Evolutionary conservation across 176 grass and related monocot genomes (phyloP), one percentile per base, ranked within the genome.

Genomic region (Tillandsia leiboldiana): DNA sequence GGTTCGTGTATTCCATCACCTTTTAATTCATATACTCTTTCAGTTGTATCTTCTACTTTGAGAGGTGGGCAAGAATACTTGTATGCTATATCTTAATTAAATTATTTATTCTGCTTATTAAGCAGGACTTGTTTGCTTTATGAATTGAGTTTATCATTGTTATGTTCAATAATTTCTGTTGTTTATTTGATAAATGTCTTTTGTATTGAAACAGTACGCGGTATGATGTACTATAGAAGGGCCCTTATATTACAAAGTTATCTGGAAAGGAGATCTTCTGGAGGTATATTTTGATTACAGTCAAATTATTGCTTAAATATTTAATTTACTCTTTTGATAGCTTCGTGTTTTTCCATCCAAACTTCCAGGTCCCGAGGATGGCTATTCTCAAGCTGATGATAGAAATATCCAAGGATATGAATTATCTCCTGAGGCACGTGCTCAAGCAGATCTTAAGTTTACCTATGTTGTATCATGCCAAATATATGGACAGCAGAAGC

Each of bases 201-300:
- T 72, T 77, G 65, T 72, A 15, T 59, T 81, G 50, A 72, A 63
- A 52, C 77, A 97, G 93, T 97, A 13, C 86, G 93, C 51, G 93
- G 93, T 67, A 97, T 97, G 93, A 97, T 97, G 93, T 97, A 97
- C 77, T 97, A 97, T 57, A 84, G 93, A 87, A 85, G 93, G 75
- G 93, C 93, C 26, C 77, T 97, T 72, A 75, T 97, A 75, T 81
- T 97, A 61, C 93, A 97, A 89, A 97, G 93, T 81, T 97, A 85
- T 75, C 73, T 97, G 58, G 93, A 97, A 77, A 97, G 79, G 61
- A 80, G 86, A 81, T 87, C 77, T 81, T 74, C 81, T 72, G 89
- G 89, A 70, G 93, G 93, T 92, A 79, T 68, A 72, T 81, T 47
- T 70, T 64, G 14, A 13, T 33, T 42, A 14, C 12, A 69, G 64